phyloP scores from a whole-genome alignment of 1,284 basidiomycete genomes.

The Microstroma glucosiphilum region DNA sequence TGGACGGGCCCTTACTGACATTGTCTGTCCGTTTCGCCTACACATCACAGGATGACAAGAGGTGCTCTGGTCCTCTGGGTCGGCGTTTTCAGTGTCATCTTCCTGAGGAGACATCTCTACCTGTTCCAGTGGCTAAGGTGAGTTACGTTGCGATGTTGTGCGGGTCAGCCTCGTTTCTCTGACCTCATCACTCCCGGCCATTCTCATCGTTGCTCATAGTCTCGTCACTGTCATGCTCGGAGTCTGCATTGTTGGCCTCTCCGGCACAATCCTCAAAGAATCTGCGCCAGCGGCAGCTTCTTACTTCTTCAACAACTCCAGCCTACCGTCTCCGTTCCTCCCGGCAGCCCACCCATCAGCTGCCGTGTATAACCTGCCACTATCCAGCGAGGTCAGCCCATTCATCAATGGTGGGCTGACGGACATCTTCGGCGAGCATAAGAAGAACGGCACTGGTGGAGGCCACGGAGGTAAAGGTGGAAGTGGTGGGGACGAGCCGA shows the following conservation, averaged over 20 bases:
- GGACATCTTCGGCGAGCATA: slow-evolving; percentile 8
- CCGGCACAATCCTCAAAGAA: slow-evolving; percentile 56
- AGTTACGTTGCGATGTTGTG: neutral
- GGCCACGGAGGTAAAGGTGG: neutral
- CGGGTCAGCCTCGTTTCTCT: too few species aligned
- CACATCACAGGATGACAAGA: slow-evolving; percentile 65
- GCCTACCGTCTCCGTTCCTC: too few species aligned
- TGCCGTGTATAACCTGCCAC: too few species aligned
- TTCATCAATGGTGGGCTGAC: neutral
- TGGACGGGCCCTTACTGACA: neutral
- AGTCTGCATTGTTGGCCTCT: slow-evolving; percentile 82
- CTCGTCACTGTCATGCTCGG: slow-evolving; percentile 84
- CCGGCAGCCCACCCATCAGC: too few species aligned
- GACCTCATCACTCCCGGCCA: too few species aligned
- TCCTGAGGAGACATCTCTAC: slow-evolving; percentile 60
- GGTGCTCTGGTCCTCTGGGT: slow-evolving; percentile 96
- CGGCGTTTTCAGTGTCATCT: slow-evolving; percentile 82
- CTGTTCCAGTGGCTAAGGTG: slow-evolving; percentile 63
- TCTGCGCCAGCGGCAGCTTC: neutral
- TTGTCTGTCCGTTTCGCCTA: neutral
- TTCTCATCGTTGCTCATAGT: slow-evolving; percentile 40
- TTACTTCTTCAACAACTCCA: too few species aligned
- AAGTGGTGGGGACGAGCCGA: slow-evolving; percentile 25
- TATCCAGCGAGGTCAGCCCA: neutral
- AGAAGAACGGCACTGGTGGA: neutral